A percentile compares a stretch with the other conserved stretches of the same genome.
These are phyloP conservation scores for Centella asiatica DNA, from an alignment of 129 eudicot species.

Conservation along the genomic window DNA sequence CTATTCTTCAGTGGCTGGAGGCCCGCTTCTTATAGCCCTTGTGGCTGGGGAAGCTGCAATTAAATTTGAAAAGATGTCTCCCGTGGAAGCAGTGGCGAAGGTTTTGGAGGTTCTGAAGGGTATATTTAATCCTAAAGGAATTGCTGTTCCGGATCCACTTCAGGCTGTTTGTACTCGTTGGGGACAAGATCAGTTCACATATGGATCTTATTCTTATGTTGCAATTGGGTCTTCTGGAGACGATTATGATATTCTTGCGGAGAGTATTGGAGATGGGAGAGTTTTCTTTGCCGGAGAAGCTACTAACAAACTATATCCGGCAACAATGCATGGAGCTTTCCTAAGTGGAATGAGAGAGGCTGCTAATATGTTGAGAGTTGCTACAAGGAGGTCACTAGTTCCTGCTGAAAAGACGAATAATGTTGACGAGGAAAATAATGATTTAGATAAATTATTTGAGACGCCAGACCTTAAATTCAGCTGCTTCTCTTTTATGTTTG, in stretches of 20 bases:
- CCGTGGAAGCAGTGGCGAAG: constrained; percentile 60
- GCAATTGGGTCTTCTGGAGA: constrained; percentile 94
- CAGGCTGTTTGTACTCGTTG: constrained; percentile 94
- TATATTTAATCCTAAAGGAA: constrained; percentile 87
- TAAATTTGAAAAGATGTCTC: constrained; percentile 66
- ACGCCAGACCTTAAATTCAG: constrained; percentile 37
- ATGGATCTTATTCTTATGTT: constrained; percentile 90
- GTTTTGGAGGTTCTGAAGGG: constrained; percentile 82
- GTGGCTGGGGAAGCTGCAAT: constrained; percentile 97
- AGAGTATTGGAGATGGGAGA: constrained; percentile 68
- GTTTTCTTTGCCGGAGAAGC: constrained; percentile 98
- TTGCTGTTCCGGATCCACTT: constrained; percentile 86
- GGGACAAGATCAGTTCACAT: constrained; percentile 87
- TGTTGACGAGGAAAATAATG: constrained; percentile 17
- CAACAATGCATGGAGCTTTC: constrained; percentile 99
- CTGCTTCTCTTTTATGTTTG: constrained; percentile 33
- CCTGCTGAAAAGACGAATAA: constrained; percentile 19
- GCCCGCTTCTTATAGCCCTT: constrained; percentile 89
- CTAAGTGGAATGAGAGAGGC: constrained; percentile 99
- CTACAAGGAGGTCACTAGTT: constrained; percentile 36
- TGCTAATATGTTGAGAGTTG: constrained; percentile 72
- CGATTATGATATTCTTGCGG: constrained; percentile 91
- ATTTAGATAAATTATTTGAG: constrained; percentile 24
- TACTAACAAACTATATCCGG: constrained; percentile 90
- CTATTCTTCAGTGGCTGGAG: constrained; percentile 86